Conservation (phyloP, 1,284 basidiomycete genomes). For the Kwoniella shivajii region DNA sequence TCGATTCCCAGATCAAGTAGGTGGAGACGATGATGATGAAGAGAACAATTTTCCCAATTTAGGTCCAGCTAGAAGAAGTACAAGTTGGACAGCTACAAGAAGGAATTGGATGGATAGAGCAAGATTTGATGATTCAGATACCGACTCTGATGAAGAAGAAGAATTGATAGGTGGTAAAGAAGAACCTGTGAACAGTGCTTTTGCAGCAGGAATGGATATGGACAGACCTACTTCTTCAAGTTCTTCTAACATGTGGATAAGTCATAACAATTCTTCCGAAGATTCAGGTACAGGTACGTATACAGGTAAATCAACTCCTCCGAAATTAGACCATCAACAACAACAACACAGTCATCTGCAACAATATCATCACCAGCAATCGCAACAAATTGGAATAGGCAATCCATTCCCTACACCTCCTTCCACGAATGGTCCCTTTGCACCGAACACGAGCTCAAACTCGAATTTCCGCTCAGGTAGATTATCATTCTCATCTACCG, state of each 20-base stretch:
- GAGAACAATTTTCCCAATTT: slow-evolving; percentile 5
- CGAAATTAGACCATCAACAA: neutral
- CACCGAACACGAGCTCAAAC: neutral
- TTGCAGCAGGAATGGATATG: slow-evolving; percentile 52
- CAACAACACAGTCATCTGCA: neutral
- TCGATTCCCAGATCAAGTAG: slow-evolving; percentile 51
- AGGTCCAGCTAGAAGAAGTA: slow-evolving; percentile 1
- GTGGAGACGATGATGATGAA: slow-evolving; percentile 50
- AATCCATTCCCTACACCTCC: slow-evolving; percentile 12
- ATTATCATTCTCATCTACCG: slow-evolving; percentile 27
- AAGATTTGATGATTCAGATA: slow-evolving; percentile 28
- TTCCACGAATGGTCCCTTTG: neutral
- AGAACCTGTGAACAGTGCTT: slow-evolving; percentile 47
- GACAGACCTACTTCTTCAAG: slow-evolving; percentile 37
- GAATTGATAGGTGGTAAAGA: slow-evolving; percentile 8
- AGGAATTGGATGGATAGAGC: slow-evolving; percentile 26
- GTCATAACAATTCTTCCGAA: slow-evolving; percentile 4
- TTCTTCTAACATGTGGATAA: slow-evolving; percentile 14
- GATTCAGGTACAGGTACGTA: neutral
- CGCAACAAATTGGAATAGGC: neutral
- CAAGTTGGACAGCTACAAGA: slow-evolving; percentile 12
- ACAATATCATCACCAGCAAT: neutral
- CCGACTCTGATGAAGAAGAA: slow-evolving; percentile 46
- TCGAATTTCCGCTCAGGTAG: slow-evolving; percentile 9
- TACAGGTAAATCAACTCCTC: slow-evolving; percentile 29